These are phyloP conservation scores for Pichia sp. DNA, from an alignment of 1,139 yeast genomes.

Conservation along the genomic window DNA sequence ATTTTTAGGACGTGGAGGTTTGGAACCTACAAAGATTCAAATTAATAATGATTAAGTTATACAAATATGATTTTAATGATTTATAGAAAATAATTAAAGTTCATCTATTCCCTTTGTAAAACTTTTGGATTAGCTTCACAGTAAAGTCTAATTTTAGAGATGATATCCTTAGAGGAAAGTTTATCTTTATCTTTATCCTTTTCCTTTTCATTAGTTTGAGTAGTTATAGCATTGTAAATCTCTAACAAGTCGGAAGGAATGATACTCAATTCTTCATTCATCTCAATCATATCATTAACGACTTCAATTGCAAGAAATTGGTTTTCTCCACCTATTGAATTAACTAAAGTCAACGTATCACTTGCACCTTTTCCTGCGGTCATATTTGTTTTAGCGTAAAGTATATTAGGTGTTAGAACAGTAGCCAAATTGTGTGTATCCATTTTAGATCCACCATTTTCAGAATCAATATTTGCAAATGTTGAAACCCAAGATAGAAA, in stretches of 20 bases:
- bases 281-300: conserved; percentile 74
- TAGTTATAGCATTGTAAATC: conserved; percentile 17
- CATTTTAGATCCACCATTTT: conserved; percentile 89
- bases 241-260: conserved; percentile 55
- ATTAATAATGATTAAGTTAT: background rate
- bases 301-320: conserved; percentile 90
- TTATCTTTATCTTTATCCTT: conserved; percentile 5
- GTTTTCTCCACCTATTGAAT: conserved; percentile 51
- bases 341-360: conserved; percentile 10
- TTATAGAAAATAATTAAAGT: background rate
- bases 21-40: conserved; percentile 36
- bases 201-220: conserved; percentile 11
- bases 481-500: conserved; percentile 96
- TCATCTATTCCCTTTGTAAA: conserved; percentile 1
- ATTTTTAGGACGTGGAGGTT: conserved; percentile 80
- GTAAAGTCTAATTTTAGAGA: conserved; percentile 19
- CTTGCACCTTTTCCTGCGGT: conserved; percentile 7
- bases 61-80: background rate
- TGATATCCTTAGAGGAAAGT: conserved; percentile 26
- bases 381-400: conserved; percentile 41
- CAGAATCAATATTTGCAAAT: conserved; percentile 68
- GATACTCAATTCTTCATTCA: conserved; percentile 71
- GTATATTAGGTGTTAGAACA: conserved; percentile 87
- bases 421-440: conserved; percentile 93
- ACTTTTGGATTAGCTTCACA: conserved; percentile 13